Base-by-base conservation (phyloP, 257 asterid genomes). In the Salvia rosmarinus region DNA sequence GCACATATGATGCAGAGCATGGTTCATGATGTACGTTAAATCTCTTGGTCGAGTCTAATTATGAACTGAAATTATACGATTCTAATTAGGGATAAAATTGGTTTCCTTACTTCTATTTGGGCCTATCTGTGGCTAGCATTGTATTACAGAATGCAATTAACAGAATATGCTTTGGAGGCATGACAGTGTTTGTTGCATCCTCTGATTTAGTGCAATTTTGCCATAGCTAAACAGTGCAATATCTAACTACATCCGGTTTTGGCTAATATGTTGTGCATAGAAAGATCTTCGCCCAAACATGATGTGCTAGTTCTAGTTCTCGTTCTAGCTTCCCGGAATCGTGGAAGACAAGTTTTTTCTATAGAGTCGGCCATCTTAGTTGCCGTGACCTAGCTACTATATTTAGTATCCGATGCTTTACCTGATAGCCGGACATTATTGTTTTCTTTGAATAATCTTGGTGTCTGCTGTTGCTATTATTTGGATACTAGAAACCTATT, bases 21-120 rank as follows among this genome's bases (percentile, higher is more conserved):
- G 74, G 74, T 57, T 75, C 62, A 58, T 72, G 70, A 73, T 5
- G 98, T 93, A 85, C 80, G 95, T 85, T 71, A 63, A 76, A 35
- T n/a, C 73, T 34, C 65, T 46, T 23, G 37, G 66, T 65, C 44
- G 6, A 68, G 64, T 57, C 62, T 50, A 58, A 14, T 25, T 12
- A 32, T 37, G 30, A 28, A 16, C 40, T 23, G n/a, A 13, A 20
- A 17, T 56, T 52, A 20, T 51, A 14, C 4, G 57, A 1, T 44
- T 9, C 20, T 32, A 58, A 30, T 58, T 30, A 14, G 19, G 11
- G 12, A 14, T 6, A n/a, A 58, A 58, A 13, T 13, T 58, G 42
- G 35, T 30, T 23, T 21, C 61, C 63, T 25, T 5, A 14, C 20
- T 25, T 57, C 12, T 13, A 25, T 58, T 62, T 62, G 11, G 19